These are phyloP conservation scores for Barbarea vulgaris DNA, from an alignment of 345 rosid genomes.

Conservation along the genomic window DNA sequence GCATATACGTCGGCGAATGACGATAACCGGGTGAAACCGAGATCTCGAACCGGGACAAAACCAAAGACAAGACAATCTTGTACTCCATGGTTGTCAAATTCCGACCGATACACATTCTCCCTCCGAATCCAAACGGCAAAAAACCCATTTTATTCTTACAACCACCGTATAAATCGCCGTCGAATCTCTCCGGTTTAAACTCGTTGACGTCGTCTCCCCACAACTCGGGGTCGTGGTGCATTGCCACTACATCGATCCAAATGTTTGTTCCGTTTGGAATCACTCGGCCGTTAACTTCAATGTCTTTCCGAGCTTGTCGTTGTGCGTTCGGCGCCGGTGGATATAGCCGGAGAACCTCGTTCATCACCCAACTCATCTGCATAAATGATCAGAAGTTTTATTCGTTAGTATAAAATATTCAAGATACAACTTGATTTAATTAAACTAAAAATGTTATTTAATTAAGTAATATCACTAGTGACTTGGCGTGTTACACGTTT, in stretches of 20 bases:
- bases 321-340: constrained; percentile 86
- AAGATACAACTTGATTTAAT: background rate
- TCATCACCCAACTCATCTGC: constrained; percentile 96
- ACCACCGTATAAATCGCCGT: constrained; percentile 64
- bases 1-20: constrained; percentile 70
- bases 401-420: background rate
- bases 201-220: constrained; percentile 83
- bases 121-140: constrained; percentile 94
- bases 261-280: constrained; percentile 78
- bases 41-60: constrained; percentile 70
- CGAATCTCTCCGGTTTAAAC: constrained; percentile 88
- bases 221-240: constrained; percentile 78
- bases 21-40: constrained; percentile 62
- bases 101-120: constrained; percentile 90
- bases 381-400: background rate
- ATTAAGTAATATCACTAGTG: background rate
- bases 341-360: constrained; percentile 75
- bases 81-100: constrained; percentile 78
- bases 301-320: constrained; percentile 72
- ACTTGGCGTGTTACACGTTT: constrained; percentile 20
- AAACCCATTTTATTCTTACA: constrained; percentile 90
- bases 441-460: too few relatives aligned
- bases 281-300: constrained; percentile 44
- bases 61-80: constrained; percentile 62
- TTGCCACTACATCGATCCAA: constrained; percentile 89